phyloP scores from a whole-genome alignment of 2,329 filamentous ascomycete genomes.

The Aspergillus puulaauensis region DNA sequence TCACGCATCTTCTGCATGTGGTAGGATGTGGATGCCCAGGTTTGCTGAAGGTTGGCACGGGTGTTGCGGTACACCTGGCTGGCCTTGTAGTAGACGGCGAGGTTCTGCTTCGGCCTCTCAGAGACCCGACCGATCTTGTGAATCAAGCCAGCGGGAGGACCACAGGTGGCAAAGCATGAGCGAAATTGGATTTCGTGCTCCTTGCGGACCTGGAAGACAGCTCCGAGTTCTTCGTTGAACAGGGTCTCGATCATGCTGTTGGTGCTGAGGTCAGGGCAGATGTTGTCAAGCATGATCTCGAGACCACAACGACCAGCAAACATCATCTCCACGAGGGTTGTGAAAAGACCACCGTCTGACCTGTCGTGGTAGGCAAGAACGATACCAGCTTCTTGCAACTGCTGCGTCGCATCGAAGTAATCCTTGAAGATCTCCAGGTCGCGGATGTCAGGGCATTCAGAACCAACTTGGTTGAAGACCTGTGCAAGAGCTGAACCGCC shows the following conservation, averaged over 20 bases:
- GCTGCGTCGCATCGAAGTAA: constrained; percentile 83
- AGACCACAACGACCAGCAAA: constrained; percentile 91
- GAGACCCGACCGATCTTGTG: constrained; percentile 80
- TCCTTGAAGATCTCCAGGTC: constrained; percentile 79
- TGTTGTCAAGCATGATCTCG: constrained; percentile 76
- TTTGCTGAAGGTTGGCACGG: constrained; percentile 75
- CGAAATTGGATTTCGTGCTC: constrained; percentile 81
- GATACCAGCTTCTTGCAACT: constrained; percentile 64
- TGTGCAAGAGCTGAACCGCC: constrained; percentile 92
- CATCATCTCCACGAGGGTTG: constrained; percentile 94
- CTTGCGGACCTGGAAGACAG: constrained; percentile 91
- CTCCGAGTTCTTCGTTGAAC: constrained; percentile 95
- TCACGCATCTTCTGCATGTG: constrained; percentile 89
- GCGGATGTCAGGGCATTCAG: constrained; percentile 81
- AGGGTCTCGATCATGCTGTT: constrained; percentile 71
- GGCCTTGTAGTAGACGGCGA: constrained; percentile 72
- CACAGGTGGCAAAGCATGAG: constrained; percentile 86
- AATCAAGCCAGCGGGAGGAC: constrained; percentile 77
- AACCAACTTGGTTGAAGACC: constrained; percentile 79
- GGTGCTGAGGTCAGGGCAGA: constrained; percentile 58
- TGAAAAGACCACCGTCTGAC: constrained; percentile 89
- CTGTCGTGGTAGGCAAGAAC: constrained; percentile 94
- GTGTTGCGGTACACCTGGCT: constrained; percentile 67
- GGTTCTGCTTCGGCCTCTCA: constrained; percentile 65
- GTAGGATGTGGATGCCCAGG: constrained; percentile 85